Conservation (phyloP, 1,284 basidiomycete genomes). For the Cerrena zonata region DNA sequence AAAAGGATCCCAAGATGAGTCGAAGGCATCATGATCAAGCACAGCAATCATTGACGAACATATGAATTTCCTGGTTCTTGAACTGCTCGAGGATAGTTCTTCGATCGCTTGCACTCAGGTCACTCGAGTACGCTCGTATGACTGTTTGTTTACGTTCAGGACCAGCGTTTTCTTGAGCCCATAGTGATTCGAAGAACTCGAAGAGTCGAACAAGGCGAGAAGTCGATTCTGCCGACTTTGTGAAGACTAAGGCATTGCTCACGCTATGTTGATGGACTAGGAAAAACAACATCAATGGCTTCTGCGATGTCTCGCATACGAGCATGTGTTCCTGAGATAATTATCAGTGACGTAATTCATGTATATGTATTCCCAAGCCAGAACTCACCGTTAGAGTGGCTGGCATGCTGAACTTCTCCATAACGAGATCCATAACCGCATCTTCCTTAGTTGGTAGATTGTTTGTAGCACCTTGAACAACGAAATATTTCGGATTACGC, state of each 20-base stretch:
- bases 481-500: slow-evolving; percentile 80
- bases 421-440: slow-evolving; percentile 47
- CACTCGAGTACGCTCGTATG: slow-evolving; percentile 80
- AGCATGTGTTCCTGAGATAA: slow-evolving; percentile 77
- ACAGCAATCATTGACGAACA: slow-evolving; percentile 45
- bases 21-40: not conserved
- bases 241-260: slow-evolving; percentile 83
- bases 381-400: slow-evolving; percentile 58
- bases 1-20: not conserved
- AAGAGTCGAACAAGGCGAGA: slow-evolving; percentile 78
- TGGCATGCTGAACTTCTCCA: slow-evolving; percentile 82
- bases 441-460: slow-evolving; percentile 29
- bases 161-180: slow-evolving; percentile 19
- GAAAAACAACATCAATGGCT: slow-evolving; percentile 87
- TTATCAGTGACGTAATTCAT: not conserved
- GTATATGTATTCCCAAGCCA: not conserved
- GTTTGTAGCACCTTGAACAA: slow-evolving; percentile 53
- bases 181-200: slow-evolving; percentile 71
- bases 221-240: slow-evolving; percentile 91
- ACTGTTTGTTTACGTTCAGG: slow-evolving; percentile 25
- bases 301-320: slow-evolving; percentile 72
- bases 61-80: slow-evolving; percentile 73
- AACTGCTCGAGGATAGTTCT: slow-evolving; percentile 78
- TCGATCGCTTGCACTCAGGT: slow-evolving; percentile 71
- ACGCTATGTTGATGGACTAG: slow-evolving; percentile 65